Conservation (phyloP, 2,329 filamentous ascomycete species). For the Fusarium anguioides region DNA sequence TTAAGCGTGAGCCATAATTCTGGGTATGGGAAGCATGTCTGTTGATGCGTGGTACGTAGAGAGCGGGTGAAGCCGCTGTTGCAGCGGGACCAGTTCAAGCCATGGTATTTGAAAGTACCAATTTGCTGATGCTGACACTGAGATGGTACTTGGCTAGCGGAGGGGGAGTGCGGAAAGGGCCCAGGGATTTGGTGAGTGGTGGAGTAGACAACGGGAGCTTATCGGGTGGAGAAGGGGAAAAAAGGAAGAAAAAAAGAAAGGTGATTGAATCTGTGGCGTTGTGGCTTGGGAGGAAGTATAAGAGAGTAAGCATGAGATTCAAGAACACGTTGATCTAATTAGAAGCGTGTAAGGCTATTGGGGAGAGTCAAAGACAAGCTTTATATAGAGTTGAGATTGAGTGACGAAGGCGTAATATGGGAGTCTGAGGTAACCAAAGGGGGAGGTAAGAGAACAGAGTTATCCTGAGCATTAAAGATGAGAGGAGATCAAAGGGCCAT, state of each 20-base stretch:
- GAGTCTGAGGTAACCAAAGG: too few relatives aligned
- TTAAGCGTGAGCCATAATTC: conserved; percentile 41
- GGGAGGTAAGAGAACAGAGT: too few relatives aligned
- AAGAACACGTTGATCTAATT: not conserved
- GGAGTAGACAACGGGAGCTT: conserved; percentile 36
- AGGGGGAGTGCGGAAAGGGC: conserved; percentile 25
- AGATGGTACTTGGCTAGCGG: conserved; percentile 9
- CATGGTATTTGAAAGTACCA: not conserved
- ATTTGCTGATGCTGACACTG: too few relatives aligned
- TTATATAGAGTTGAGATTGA: too few relatives aligned
- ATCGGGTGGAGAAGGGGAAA: conserved; percentile 21
- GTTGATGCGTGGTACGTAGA: conserved; percentile 24
- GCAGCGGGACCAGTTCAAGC: conserved; percentile 29
- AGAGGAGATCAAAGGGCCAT: too few relatives aligned
- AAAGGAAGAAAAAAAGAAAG: not conserved
- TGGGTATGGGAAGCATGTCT: conserved; percentile 29
- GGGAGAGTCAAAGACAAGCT: too few relatives aligned
- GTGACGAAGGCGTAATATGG: too few relatives aligned
- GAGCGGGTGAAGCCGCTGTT: conserved; percentile 41
- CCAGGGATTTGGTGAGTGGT: conserved; percentile 28
- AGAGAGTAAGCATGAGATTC: not conserved
- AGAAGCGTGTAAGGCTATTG: too few relatives aligned
- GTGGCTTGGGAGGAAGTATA: conserved; percentile 5
- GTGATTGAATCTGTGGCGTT: conserved; percentile 21
- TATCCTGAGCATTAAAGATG: too few relatives aligned